Evolutionary conservation across 768 basidiomycete species (phyloP).

Genomic region (Mycena vulgaris): DNA sequence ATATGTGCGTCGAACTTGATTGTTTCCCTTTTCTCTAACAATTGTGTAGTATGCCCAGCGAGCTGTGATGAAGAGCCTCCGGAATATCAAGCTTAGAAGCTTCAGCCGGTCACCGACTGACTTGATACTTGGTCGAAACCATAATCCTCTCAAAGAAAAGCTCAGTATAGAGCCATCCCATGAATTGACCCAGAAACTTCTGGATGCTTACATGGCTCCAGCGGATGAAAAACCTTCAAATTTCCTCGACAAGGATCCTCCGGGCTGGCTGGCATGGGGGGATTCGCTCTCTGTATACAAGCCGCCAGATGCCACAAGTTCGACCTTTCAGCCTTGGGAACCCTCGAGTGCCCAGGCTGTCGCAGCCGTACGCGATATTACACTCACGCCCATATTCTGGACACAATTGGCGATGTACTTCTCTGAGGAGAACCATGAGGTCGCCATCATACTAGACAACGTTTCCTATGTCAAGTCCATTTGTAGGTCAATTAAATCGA

Average conservation of each 20-base stretch:
- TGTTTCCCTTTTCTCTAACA: constrained; percentile 13
- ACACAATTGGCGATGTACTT: constrained; percentile 76
- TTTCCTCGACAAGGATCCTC: constrained; percentile 68
- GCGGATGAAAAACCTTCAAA: constrained; percentile 53
- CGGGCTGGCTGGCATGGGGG: constrained; percentile 82
- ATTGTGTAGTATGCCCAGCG: constrained; percentile 74
- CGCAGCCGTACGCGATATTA: constrained; percentile 64
- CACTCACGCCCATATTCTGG: constrained; percentile 72
- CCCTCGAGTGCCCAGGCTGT: constrained; percentile 65
- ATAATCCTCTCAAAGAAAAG: constrained; percentile 76
- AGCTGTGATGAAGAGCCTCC: constrained; percentile 82
- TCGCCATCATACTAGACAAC: constrained; percentile 75
- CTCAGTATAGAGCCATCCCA: constrained; percentile 66
- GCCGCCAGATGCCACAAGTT: constrained; percentile 62
- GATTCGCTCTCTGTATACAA: constrained; percentile 61
- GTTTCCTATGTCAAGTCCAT: constrained; percentile 83
- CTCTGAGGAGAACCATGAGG: constrained; percentile 84
- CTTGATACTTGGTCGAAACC: constrained; percentile 71
- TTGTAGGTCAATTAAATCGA: constrained; percentile 59
- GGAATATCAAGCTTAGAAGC: constrained; percentile 87
- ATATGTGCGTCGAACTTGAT: constrained; percentile 61
- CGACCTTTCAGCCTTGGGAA: constrained; percentile 76
- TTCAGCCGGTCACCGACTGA: constrained; percentile 69
- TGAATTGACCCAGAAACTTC: constrained; percentile 68
- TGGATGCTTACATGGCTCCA: constrained; percentile 69